phyloP scores from a whole-genome alignment of 495 filamentous ascomycete species.

The Lophium mytilinum region DNA sequence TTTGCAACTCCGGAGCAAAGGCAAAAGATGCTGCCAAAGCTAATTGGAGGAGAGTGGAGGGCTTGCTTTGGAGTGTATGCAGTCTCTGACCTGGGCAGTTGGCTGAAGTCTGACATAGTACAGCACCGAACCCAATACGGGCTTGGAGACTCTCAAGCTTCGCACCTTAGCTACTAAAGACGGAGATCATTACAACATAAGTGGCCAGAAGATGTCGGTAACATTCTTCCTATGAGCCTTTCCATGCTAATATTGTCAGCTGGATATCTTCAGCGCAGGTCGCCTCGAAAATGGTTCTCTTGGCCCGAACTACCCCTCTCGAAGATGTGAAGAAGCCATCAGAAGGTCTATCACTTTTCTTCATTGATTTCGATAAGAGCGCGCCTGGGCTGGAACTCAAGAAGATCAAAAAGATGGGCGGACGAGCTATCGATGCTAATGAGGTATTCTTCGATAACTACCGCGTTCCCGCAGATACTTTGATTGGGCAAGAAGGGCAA shows the following conservation, averaged over 20 bases:
- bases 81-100: not conserved
- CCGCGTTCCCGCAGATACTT: constrained; percentile 46
- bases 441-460: constrained; percentile 80
- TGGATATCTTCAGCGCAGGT: constrained; percentile 76
- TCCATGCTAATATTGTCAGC: constrained; percentile 12
- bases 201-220: constrained; percentile 66
- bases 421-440: constrained; percentile 70
- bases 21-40: constrained; percentile 53
- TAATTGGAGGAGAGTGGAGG: constrained; percentile 60
- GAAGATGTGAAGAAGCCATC: constrained; percentile 57
- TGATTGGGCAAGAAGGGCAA: constrained; percentile 61
- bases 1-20: constrained; percentile 57
- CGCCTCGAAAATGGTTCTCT: constrained; percentile 66
- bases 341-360: constrained; percentile 68
- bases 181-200: constrained; percentile 51
- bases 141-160: constrained; percentile 64
- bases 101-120: not conserved
- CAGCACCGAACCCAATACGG: constrained; percentile 56
- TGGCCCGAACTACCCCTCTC: constrained; percentile 63
- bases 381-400: constrained; percentile 53
- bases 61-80: constrained; percentile 60
- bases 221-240: not conserved
- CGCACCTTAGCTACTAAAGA: constrained; percentile 47
- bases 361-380: constrained; percentile 58
- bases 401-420: constrained; percentile 75